phyloP scores from a whole-genome alignment of 2,329 filamentous ascomycete species.

The Alternaria sp. region DNA sequence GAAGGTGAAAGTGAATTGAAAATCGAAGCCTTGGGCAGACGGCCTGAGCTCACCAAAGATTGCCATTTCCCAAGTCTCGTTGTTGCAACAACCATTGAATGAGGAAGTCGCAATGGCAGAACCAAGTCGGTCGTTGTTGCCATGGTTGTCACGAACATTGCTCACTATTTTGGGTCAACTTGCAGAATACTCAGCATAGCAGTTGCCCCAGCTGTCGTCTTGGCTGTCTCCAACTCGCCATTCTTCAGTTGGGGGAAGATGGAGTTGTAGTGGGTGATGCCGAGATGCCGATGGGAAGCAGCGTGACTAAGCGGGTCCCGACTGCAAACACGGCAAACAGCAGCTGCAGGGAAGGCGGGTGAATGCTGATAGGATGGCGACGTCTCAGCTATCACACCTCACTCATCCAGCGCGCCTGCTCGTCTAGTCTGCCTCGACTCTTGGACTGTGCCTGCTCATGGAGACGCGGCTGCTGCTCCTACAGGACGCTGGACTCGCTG shows the following conservation, averaged over 20 bases:
- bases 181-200: not conserved
- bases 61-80: not conserved
- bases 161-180: not conserved
- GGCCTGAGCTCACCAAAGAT: not conserved
- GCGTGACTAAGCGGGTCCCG: constrained; percentile 4
- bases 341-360: constrained; percentile 12
- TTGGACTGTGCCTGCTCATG: constrained; percentile 45
- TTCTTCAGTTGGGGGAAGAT: not conserved
- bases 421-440: constrained; percentile 22
- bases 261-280: not conserved
- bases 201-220: not conserved
- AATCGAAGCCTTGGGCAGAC: not conserved
- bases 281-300: not conserved
- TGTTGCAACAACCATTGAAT: not conserved
- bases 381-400: constrained; percentile 23
- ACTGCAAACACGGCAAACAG: constrained; percentile 24
- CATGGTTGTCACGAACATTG: not conserved
- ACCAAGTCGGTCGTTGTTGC: not conserved
- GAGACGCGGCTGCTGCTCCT: constrained; percentile 44
- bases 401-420: constrained; percentile 23
- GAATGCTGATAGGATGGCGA: constrained; percentile 5
- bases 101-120: constrained; percentile 5
- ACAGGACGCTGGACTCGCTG: constrained; percentile 46
- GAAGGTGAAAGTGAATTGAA: not conserved
- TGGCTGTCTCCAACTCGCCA: not conserved